Base-by-base conservation (phyloP, 208 protist genomes). In the Acanthamoeba healyi region DNA sequence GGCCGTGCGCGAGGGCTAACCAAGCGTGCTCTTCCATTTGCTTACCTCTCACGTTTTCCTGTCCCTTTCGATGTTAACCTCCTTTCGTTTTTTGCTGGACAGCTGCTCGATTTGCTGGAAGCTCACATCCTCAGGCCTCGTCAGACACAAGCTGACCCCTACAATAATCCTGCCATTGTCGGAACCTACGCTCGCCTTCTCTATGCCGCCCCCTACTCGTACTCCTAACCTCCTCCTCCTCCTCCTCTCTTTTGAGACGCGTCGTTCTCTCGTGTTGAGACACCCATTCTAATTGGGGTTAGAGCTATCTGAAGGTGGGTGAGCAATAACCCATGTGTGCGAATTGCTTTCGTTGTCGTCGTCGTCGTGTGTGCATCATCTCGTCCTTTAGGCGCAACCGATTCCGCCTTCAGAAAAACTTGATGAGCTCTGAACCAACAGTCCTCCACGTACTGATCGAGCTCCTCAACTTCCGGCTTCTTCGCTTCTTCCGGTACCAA, bases 401-500 rank as follows among this genome's bases (percentile, higher is more conserved):
- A 12, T 90, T 90, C 38, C 84, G 84, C 46, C 58, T 90, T 5
- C 42, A 34, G 49, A 90, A 90, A 15, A 44, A 72, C 24, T 46
- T 90, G 46, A 90, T 63, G 84, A 90, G 36, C 36, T 90, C 58
- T 2, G 84, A 90, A 24, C 84, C 84, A 29, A 63, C 84, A 17
- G 84, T 90, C 14, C 36, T 90, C 54, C 84, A 90, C 29, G 58
- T 63, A 6, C 38, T 90, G 19, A 42, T 90, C 0, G 84, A 90
- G n/a, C 38, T 90, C 4, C 84, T 90, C 29, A 90, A 90, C 32
- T 90, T 90, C 58, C 84, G 84, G 3, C 84, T 90, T 14, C n/a
- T 90, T 26, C 84, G 84, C 54, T 90, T 90, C 54, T 90, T 90
- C 84, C 61, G 61, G 84, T 90, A 36, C n/a, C 15, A 67, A 29